Percentiles rank a stretch among this genome's conserved stretches.
Evolutionary conservation across 345 rosid species (phyloP).

Genomic region (Diplotaxis tenuifolia): DNA sequence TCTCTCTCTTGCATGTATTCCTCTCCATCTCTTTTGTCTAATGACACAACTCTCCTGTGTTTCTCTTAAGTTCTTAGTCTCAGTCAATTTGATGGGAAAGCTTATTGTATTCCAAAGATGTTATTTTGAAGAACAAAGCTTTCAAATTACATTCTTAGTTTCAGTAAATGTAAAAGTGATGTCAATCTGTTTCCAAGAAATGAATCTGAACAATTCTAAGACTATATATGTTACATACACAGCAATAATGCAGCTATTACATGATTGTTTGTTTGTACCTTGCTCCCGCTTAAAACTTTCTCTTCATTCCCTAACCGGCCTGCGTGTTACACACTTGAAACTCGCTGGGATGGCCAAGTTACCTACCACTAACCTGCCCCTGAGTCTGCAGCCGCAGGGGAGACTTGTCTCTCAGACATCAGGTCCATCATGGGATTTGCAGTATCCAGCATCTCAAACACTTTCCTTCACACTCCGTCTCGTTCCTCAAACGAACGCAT

Average conservation of each 20-base stretch:
- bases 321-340: slow-evolving; percentile 48
- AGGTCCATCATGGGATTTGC: slow-evolving; percentile 35
- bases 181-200: slow-evolving; percentile 70
- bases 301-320: slow-evolving; percentile 46
- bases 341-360: slow-evolving; percentile 39
- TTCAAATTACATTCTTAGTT: slow-evolving; percentile 1
- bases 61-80: neutral
- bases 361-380: slow-evolving; percentile 43
- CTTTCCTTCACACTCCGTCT: slow-evolving; percentile 34
- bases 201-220: slow-evolving; percentile 66
- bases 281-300: slow-evolving; percentile 72
- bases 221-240: slow-evolving; percentile 78
- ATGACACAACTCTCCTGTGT: slow-evolving; percentile 15
- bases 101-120: neutral
- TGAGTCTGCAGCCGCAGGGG: slow-evolving; percentile 43
- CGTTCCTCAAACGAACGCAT: slow-evolving; percentile 58
- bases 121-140: slow-evolving; percentile 12
- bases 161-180: slow-evolving; percentile 33
- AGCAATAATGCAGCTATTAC: slow-evolving; percentile 65
- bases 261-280: slow-evolving; percentile 56
- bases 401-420: slow-evolving; percentile 35
- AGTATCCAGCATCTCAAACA: slow-evolving; percentile 12
- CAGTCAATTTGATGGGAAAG: neutral
- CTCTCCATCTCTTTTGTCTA: neutral
- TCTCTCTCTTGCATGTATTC: neutral